Evolutionary conservation across 805 yeast genomes (phyloP), one percentile per base, ranked within the genome.

Genomic region (Saccharomycopsis malanga): DNA sequence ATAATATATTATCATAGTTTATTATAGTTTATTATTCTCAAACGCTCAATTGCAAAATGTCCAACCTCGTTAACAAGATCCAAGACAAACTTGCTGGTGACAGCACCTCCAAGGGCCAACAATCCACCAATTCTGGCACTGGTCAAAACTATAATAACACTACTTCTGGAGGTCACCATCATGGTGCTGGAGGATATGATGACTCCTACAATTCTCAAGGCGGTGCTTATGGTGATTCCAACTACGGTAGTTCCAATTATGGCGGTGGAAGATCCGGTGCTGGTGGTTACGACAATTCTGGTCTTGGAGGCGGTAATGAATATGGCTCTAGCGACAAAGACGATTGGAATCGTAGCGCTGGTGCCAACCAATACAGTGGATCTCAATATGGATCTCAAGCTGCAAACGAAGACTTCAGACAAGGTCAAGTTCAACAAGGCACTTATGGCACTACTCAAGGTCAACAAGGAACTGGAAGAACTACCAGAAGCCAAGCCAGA

Each of bases 31-130:
- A n/a, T n/a, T n/a, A n/a, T 27, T 27, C 4, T 20, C 6, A 36
- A 15, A 18, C 6, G 24, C 24, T 7, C 2, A 36, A 20, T 36
- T 23, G 23, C 15, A 20, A n/a, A 48, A 48, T 48, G 51, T 39
- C 51, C 25, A 38, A 39, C 32, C 29, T 48, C 14, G 17, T 48
- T 20, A 43, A 48, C 47, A 48, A 48, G 25, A 18, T 48, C 21
- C 22, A 41, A 18, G 34, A 44, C 40, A 48, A 48, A 34, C 34
- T 46, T 10, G 15, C 42, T 25, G 23, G 30, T 10, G 43, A 46
- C 37, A n/a, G 17, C 18, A 22, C 21, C 42, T 15, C 47, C 3
- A 15, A 37, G 18, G 24, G 35, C 34, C 34, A 20, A 6, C 15
- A 24, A 14, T 18, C 20, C n/a, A 25, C 30, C 20, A 25, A 34